Evolutionary conservation across 1,139 yeast species (phyloP).

Genomic region (Debaryomyces subglobosus): DNA sequence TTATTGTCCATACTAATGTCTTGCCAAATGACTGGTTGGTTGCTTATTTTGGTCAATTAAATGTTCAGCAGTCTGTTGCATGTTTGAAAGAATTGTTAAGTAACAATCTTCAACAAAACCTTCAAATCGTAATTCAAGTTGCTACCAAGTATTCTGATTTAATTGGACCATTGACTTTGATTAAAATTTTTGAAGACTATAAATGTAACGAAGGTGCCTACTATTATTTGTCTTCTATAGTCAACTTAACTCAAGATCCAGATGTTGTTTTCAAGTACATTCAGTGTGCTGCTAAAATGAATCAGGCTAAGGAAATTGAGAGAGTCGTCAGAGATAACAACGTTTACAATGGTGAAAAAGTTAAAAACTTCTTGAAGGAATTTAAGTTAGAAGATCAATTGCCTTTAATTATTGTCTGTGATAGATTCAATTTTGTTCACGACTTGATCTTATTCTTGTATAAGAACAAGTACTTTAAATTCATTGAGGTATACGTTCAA

Average conservation of each 20-base stretch:
- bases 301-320: constrained; percentile 92
- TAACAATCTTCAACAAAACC: constrained; percentile 79
- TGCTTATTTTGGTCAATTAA: constrained; percentile 87
- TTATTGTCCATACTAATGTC: constrained; percentile 82
- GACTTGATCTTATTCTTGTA: constrained; percentile 90
- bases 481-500: constrained; percentile 96
- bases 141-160: constrained; percentile 96
- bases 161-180: constrained; percentile 82
- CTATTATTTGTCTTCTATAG: constrained; percentile 90
- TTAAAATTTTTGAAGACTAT: constrained; percentile 91
- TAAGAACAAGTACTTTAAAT: constrained; percentile 93
- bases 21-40: constrained; percentile 95
- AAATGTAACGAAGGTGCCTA: constrained; percentile 92
- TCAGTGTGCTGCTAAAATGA: constrained; percentile 88
- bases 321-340: constrained; percentile 93
- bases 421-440: constrained; percentile 87
- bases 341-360: constrained; percentile 95
- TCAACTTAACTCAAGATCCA: constrained; percentile 89
- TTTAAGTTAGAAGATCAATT: constrained; percentile 92
- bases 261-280: constrained; percentile 96
- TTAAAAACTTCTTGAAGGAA: constrained; percentile 94
- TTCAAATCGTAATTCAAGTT: constrained; percentile 93
- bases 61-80: constrained; percentile 89
- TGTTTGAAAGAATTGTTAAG: constrained; percentile 86
- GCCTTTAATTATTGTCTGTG: constrained; percentile 95